Percentiles rank a stretch among this genome's conserved stretches.
These are phyloP conservation scores for Boletus reticuloceps DNA, from an alignment of 768 basidiomycete species.

Conservation along the genomic window DNA sequence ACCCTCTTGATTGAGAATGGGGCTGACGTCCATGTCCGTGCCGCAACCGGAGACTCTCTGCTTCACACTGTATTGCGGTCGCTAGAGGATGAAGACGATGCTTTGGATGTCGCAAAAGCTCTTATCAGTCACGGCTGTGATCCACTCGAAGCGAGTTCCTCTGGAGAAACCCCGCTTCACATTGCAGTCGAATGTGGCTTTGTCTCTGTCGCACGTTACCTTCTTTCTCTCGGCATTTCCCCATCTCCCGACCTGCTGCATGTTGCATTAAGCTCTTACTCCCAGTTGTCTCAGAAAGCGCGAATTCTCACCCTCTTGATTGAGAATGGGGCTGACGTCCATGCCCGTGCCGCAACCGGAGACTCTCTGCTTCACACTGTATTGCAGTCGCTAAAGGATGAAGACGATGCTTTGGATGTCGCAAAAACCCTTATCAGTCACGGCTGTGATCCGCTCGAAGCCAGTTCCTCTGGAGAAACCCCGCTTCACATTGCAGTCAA, in stretches of 20 bases:
- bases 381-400: background rate
- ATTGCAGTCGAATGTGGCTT: background rate
- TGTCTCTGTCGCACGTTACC: background rate
- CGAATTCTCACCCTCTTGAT: background rate
- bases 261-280: background rate
- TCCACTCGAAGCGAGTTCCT: too few species aligned
- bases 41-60: too few species aligned
- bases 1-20: too few species aligned
- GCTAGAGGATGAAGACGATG: accelerated
- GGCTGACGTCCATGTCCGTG: too few species aligned
- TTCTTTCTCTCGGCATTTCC: background rate
- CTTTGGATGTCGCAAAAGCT: too few species aligned
- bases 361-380: background rate
- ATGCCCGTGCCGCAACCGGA: background rate
- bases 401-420: background rate
- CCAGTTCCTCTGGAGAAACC: background rate
- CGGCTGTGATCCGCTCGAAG: background rate
- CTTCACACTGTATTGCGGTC: too few species aligned
- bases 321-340: background rate
- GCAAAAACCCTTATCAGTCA: background rate
- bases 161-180: too few species aligned
- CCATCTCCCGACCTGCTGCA: background rate
- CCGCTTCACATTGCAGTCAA: background rate
- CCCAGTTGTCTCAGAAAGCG: too few species aligned
- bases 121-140: too few species aligned